Conservation (phyloP, 1,139 yeast genomes). For the Ashbya aceris region DNA sequence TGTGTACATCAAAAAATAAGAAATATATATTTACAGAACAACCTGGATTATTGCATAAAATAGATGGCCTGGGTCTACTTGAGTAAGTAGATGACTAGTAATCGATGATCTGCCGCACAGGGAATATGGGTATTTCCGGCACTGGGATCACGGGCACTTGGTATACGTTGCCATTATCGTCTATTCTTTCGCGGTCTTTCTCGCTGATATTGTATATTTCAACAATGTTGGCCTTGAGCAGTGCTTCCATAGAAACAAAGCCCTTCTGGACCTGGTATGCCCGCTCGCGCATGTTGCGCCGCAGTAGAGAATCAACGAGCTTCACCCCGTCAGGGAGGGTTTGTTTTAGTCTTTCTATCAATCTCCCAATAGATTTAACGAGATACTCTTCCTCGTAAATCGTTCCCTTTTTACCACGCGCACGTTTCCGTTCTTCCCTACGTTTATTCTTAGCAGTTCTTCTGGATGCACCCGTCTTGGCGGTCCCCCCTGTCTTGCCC, state of each 20-base stretch:
- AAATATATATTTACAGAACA: constrained; percentile 2
- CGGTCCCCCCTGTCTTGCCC: constrained; percentile 92
- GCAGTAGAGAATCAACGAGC: constrained; percentile 65
- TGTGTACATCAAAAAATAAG: neutral
- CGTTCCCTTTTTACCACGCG: constrained; percentile 95
- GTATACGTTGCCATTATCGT: constrained; percentile 80
- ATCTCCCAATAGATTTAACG: constrained; percentile 76
- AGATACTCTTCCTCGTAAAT: constrained; percentile 95
- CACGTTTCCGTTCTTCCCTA: constrained; percentile 91
- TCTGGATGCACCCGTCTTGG: constrained; percentile 92
- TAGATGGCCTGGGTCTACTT: neutral
- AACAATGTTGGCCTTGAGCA: constrained; percentile 48
- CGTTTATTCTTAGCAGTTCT: constrained; percentile 84
- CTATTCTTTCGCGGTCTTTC: constrained; percentile 77
- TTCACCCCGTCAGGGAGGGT: constrained; percentile 67
- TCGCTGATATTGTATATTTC: constrained; percentile 79
- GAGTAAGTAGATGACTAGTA: constrained; percentile 29
- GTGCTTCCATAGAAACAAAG: constrained; percentile 48
- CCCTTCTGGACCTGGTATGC: constrained; percentile 73
- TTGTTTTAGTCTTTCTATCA: constrained; percentile 70
- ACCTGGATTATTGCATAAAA: neutral
- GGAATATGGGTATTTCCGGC: constrained; percentile 54
- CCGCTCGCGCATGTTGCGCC: constrained; percentile 66
- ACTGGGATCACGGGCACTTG: constrained; percentile 62
- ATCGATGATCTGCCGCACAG: constrained; percentile 47